These are phyloP conservation scores for Pleurotus cornucopiae DNA, from an alignment of 768 basidiomycete species.

Conservation along the genomic window DNA sequence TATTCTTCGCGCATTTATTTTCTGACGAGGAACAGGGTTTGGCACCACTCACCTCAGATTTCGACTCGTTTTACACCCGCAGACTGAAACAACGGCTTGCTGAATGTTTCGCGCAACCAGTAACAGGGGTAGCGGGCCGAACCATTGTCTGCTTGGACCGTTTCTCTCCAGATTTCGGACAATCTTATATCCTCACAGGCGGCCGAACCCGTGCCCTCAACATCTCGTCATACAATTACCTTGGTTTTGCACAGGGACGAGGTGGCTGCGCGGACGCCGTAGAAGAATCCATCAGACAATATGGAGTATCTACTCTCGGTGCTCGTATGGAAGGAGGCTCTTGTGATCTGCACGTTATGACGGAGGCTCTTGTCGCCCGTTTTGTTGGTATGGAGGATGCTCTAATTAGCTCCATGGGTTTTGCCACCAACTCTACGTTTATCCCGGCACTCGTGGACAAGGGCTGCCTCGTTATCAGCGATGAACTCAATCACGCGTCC, in stretches of 20 bases:
- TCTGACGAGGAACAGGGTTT: constrained; percentile 65
- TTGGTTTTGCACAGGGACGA: constrained; percentile 91
- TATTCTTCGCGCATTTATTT: neutral
- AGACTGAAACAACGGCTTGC: constrained; percentile 92
- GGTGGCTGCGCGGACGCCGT: constrained; percentile 96
- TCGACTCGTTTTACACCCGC: constrained; percentile 98
- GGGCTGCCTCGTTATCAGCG: constrained; percentile 92
- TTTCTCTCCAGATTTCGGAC: constrained; percentile 75
- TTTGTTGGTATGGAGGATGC: constrained; percentile 92
- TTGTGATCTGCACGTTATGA: constrained; percentile 73
- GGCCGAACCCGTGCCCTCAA: constrained; percentile 85
- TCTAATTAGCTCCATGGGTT: constrained; percentile 93
- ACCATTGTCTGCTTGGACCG: constrained; percentile 87
- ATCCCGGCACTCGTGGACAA: constrained; percentile 89
- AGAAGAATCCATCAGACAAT: constrained; percentile 74
- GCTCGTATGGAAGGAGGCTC: constrained; percentile 82
- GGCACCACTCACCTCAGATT: constrained; percentile 95
- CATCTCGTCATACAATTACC: constrained; percentile 98
- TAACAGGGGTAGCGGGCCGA: constrained; percentile 93
- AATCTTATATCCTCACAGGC: constrained; percentile 74
- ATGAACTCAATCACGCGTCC: constrained; percentile 94
- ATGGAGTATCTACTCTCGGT: constrained; percentile 77
- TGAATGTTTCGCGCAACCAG: constrained; percentile 90
- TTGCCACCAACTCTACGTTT: constrained; percentile 90
- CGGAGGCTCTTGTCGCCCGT: constrained; percentile 83